Conservation (phyloP, 345 rosid genomes). For the Salix viminalis region DNA sequence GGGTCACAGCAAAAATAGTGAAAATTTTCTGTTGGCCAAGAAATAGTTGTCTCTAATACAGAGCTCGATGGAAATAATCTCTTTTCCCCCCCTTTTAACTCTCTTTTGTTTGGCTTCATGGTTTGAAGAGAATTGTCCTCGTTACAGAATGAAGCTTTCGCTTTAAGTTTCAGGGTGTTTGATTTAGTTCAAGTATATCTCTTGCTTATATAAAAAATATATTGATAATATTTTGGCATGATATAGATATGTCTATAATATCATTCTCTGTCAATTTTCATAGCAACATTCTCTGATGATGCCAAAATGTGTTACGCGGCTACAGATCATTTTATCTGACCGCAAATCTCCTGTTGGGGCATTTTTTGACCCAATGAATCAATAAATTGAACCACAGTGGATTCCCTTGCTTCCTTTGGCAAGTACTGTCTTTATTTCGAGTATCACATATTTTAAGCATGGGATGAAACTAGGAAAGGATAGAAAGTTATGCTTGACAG, state of each 20-base stretch:
- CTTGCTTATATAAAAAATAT: too few species aligned
- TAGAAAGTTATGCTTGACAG: neutral
- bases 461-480: neutral
- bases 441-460: neutral
- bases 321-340: neutral
- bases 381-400: neutral
- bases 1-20: neutral
- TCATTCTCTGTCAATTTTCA: neutral
- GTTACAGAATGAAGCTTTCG: neutral
- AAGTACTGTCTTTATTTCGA: neutral
- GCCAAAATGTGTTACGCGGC: neutral
- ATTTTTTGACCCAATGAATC: neutral
- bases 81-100: neutral
- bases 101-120: neutral
- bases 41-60: neutral
- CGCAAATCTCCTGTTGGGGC: neutral
- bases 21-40: neutral
- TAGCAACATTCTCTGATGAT: neutral
- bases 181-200: neutral
- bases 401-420: neutral
- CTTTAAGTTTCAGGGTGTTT: neutral
- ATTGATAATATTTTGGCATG: neutral
- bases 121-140: neutral
- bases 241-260: neutral
- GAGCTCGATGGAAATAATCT: neutral